A percentile compares a stretch with the other conserved stretches of the same genome.
Conservation (phyloP, 1,284 basidiomycete species). For the Veloboletus limbatus region DNA sequence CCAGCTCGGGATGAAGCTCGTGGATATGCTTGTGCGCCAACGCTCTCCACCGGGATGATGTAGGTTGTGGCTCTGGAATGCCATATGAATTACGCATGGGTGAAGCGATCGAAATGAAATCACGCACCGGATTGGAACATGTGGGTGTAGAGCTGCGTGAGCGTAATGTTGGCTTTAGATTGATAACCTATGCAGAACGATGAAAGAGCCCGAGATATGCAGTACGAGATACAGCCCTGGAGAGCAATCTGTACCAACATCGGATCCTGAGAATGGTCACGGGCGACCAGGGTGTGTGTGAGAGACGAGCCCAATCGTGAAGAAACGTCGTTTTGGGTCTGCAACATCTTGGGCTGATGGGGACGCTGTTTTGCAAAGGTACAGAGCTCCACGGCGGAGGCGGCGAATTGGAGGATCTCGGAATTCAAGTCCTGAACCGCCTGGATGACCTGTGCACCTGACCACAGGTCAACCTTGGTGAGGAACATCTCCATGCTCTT, state of each 20-base stretch:
- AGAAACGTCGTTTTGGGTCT: conserved; percentile 56
- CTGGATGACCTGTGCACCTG: conserved; percentile 71
- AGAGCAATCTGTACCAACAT: conserved; percentile 70
- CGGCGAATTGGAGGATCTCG: conserved; percentile 73
- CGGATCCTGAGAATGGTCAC: conserved; percentile 70
- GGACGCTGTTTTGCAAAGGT: conserved; percentile 42
- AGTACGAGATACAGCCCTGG: conserved; percentile 64
- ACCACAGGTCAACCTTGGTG: conserved; percentile 71
- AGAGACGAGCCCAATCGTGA: conserved; percentile 59
- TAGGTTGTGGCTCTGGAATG: conserved; percentile 61
- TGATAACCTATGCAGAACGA: conserved; percentile 72
- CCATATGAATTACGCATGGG: conserved; percentile 13
- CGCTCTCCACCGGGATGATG: conserved; percentile 70
- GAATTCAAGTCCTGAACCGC: conserved; percentile 76
- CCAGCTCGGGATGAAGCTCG: conserved; percentile 60
- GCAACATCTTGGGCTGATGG: conserved; percentile 36
- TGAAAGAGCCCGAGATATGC: conserved; percentile 61
- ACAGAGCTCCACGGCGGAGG: conserved; percentile 62
- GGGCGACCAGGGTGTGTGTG: conserved; percentile 52
- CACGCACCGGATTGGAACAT: conserved; percentile 60
- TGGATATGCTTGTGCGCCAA: conserved; percentile 67
- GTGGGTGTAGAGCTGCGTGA: conserved; percentile 62
- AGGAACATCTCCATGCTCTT: conserved; percentile 63
- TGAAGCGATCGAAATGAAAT: conserved; percentile 3
- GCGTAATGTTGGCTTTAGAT: conserved; percentile 60